phyloP scores from a whole-genome alignment of 2,329 filamentous ascomycete genomes.

The Sporothrix mexicana region DNA sequence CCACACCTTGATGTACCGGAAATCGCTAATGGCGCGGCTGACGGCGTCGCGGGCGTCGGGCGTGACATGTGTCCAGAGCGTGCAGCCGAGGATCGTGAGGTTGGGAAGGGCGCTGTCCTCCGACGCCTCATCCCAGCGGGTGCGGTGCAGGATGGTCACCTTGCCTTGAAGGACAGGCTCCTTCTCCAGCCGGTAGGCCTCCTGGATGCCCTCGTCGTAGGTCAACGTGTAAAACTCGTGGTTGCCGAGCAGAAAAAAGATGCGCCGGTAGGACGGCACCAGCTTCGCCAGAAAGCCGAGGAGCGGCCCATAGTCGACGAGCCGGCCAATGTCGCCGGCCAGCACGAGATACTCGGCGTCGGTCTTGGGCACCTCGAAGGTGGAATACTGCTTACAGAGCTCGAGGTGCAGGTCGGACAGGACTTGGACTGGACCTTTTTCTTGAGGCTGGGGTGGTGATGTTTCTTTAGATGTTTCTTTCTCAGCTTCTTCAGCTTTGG shows the following conservation, averaged over 20 bases:
- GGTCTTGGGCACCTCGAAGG: constrained; percentile 41
- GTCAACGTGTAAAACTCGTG: constrained; percentile 56
- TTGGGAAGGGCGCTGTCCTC: background rate
- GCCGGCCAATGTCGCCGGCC: constrained; percentile 62
- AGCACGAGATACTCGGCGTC: constrained; percentile 56
- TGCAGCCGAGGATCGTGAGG: constrained; percentile 58
- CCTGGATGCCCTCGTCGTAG: constrained; percentile 22
- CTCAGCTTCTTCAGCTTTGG: background rate
- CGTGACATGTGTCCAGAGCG: constrained; percentile 60
- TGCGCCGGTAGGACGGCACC: constrained; percentile 53
- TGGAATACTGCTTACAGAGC: constrained; percentile 35
- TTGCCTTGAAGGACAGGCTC: constrained; percentile 21
- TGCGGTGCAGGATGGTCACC: constrained; percentile 19
- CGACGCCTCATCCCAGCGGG: constrained; percentile 4
- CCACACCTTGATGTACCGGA: constrained; percentile 58
- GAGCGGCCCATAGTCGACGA: constrained; percentile 48
- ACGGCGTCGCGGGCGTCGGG: constrained; percentile 49
- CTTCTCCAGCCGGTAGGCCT: constrained; percentile 25
- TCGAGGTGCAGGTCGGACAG: constrained; percentile 65
- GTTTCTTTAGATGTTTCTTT: background rate
- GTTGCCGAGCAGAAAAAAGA: constrained; percentile 62
- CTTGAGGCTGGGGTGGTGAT: background rate
- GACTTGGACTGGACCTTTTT: constrained; percentile 49
- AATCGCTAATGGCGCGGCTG: constrained; percentile 57
- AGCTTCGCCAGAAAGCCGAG: constrained; percentile 54